Evolutionary conservation across 345 rosid genomes (phyloP).

Genomic region (Camelina neglecta): DNA sequence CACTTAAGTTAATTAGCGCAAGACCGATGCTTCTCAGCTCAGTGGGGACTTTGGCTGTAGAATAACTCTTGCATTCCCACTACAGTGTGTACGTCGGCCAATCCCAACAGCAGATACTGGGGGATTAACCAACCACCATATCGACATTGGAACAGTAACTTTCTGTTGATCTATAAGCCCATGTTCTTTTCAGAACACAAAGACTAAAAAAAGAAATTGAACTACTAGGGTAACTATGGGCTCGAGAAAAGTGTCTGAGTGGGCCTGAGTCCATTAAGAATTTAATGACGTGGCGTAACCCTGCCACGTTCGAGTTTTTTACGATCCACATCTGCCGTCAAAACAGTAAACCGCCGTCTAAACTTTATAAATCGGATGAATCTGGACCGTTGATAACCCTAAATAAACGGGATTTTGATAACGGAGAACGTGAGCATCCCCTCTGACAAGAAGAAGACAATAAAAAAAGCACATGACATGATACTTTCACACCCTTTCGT

Average conservation of each 20-base stretch:
- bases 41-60: constrained; percentile 48
- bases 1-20: constrained; percentile 47
- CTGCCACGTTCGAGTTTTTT: constrained; percentile 5
- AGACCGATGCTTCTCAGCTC: constrained; percentile 49
- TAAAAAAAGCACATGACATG: constrained; percentile 43
- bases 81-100: constrained; percentile 38
- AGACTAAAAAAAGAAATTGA: too few relatives aligned
- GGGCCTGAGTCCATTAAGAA: background rate
- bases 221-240: too few relatives aligned
- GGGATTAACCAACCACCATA: background rate
- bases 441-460: constrained; percentile 39
- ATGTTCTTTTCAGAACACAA: constrained; percentile 2
- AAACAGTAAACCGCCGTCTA: constrained; percentile 39
- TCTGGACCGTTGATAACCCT: constrained; percentile 44
- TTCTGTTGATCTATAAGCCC: constrained; percentile 36
- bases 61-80: constrained; percentile 55
- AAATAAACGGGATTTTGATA: constrained; percentile 41
- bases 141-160: constrained; percentile 42
- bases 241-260: too few relatives aligned
- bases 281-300: constrained; percentile 33
- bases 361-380: constrained; percentile 1
- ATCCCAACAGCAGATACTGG: constrained; percentile 33
- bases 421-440: constrained; percentile 44
- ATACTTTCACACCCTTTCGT: constrained; percentile 40
- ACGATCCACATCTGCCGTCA: constrained; percentile 37